Conservation (phyloP, 257 asterid genomes). For the Coffea canephora region DNA sequence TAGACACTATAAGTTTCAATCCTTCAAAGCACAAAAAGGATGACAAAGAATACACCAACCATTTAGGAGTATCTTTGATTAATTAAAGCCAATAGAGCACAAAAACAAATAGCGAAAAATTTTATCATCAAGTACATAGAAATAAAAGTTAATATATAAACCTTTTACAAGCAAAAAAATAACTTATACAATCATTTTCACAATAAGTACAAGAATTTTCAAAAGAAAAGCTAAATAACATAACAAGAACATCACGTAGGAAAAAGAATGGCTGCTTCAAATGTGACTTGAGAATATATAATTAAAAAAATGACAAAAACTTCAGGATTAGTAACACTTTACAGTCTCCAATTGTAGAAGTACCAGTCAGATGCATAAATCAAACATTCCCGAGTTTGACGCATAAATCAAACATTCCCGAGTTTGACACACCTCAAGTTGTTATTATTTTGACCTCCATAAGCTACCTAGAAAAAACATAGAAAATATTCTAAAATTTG, state of each 20-base stretch:
- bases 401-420: background rate
- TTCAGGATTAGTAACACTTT: background rate
- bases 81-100: background rate
- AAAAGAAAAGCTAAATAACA: background rate
- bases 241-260: background rate
- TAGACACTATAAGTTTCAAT: background rate
- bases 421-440: background rate
- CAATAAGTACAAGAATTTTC: background rate
- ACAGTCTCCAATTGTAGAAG: background rate
- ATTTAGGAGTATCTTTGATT: background rate
- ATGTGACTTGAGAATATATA: too few relatives aligned
- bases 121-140: background rate
- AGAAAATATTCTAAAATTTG: background rate
- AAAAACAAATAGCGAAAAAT: background rate
- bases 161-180: too few relatives aligned
- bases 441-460: background rate
- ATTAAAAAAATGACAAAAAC: background rate
- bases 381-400: background rate
- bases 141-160: background rate
- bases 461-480: background rate
- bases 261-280: background rate
- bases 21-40: background rate
- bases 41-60: background rate
- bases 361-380: background rate
- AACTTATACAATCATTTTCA: background rate